A percentile compares a stretch with the other conserved stretches of the same genome.
These are phyloP conservation scores for Penicillium malachiteum DNA, from an alignment of 495 filamentous ascomycete genomes.

Conservation along the genomic window DNA sequence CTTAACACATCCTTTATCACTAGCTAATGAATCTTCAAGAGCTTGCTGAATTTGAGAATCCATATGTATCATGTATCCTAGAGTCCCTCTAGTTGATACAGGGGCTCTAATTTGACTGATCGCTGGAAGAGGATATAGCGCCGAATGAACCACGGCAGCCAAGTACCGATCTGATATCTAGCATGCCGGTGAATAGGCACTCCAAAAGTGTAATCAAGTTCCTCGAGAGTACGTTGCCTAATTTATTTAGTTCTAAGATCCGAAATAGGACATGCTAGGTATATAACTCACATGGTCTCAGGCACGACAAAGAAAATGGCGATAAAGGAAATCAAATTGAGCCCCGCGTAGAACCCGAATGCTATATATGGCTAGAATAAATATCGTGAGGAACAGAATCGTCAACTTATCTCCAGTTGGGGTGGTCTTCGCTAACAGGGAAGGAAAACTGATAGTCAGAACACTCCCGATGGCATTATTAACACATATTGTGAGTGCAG, in stretches of 20 bases:
- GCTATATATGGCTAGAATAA: slow-evolving; percentile 47
- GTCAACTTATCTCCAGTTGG: slow-evolving; percentile 63
- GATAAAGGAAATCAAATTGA: slow-evolving; percentile 67
- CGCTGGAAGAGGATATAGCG: slow-evolving; percentile 57
- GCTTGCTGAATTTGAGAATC: too few relatives aligned
- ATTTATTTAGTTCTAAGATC: too few relatives aligned
- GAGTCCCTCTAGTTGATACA: slow-evolving; percentile 62
- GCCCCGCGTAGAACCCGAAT: slow-evolving; percentile 49
- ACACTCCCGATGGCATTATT: slow-evolving; percentile 14
- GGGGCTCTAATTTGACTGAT: slow-evolving; percentile 53
- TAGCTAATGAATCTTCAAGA: background rate
- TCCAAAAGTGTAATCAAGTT: slow-evolving; percentile 77
- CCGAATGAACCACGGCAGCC: slow-evolving; percentile 66
- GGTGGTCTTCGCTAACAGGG: slow-evolving; percentile 67
- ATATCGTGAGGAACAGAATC: slow-evolving; percentile 56
- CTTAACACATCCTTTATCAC: too few relatives aligned
- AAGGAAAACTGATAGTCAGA: slow-evolving; percentile 53
- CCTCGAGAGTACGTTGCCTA: slow-evolving; percentile 74
- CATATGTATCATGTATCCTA: too few relatives aligned
- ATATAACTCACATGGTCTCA: slow-evolving; percentile 49
- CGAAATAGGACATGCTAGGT: too few relatives aligned
- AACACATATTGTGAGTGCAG: slow-evolving; percentile 14
- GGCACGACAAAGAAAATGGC: slow-evolving; percentile 72
- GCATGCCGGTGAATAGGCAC: slow-evolving; percentile 62
- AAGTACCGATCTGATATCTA: slow-evolving; percentile 64